These are phyloP conservation scores for Apiospora aurea DNA, from an alignment of 2,329 filamentous ascomycete genomes.

Conservation along the genomic window DNA sequence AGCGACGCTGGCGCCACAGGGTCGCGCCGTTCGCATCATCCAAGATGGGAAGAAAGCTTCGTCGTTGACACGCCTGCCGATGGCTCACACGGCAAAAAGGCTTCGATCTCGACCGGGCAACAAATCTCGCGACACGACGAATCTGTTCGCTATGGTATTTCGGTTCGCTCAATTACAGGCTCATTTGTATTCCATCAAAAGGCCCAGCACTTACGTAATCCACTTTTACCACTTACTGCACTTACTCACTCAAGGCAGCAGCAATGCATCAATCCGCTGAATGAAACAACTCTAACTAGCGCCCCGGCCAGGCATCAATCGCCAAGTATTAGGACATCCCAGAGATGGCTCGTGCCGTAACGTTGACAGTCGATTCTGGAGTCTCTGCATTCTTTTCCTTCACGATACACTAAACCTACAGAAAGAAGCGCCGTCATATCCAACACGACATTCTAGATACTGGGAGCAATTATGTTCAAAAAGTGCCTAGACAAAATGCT, in stretches of 20 bases:
- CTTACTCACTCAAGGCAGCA: neutral
- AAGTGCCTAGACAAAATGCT: neutral
- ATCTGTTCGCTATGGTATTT: neutral
- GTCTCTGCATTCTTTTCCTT: neutral
- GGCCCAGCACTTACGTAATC: neutral
- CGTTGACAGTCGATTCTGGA: neutral
- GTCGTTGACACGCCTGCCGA: no score
- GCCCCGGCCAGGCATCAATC: neutral
- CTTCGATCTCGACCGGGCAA: no score
- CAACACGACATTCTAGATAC: neutral
- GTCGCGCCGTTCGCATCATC: no score
- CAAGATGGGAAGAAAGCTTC: no score
- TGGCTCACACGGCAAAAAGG: no score
- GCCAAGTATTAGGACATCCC: neutral
- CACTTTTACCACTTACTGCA: no score
- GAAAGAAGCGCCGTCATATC: neutral
- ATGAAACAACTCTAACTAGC: neutral
- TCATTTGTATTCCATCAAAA: neutral
- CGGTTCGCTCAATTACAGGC: neutral
- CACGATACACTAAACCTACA: neutral
- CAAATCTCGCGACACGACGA: no score
- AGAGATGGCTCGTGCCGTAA: neutral
- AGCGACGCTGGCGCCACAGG: no score
- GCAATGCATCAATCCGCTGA: neutral
- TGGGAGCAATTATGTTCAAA: neutral